A percentile compares a stretch with the other conserved stretches of the same genome.
phyloP scores from a whole-genome alignment of 106 monocot genomes.

The Amphibolis antarctica region DNA sequence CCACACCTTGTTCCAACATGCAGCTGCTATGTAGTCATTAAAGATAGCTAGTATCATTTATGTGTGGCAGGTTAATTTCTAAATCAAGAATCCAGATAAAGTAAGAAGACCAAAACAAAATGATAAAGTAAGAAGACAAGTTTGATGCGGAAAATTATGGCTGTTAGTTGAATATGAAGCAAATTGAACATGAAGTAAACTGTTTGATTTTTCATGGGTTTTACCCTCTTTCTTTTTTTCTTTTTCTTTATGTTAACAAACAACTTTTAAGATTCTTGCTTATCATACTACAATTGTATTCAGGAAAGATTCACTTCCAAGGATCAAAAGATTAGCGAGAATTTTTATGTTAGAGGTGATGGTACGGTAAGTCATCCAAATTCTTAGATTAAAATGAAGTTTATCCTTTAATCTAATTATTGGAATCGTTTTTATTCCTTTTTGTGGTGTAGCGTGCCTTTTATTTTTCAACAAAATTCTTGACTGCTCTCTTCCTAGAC shows the following conservation, averaged over 20 bases:
- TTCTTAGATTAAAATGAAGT: not conserved
- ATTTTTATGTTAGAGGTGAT: constrained; percentile 97
- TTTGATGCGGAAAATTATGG: too few species aligned
- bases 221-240: too few species aligned
- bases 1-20: too few species aligned
- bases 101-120: too few species aligned
- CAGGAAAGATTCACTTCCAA: constrained; percentile 80
- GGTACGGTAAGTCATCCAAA: constrained; percentile 65
- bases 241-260: not conserved
- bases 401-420: not conserved
- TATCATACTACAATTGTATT: not conserved
- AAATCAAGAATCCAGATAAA: too few species aligned
- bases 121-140: too few species aligned
- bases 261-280: not conserved
- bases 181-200: too few species aligned
- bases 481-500: constrained; percentile 47
- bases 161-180: too few species aligned
- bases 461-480: constrained; percentile 69
- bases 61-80: too few species aligned
- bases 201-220: too few species aligned
- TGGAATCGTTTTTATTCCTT: not conserved
- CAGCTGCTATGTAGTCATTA: too few species aligned
- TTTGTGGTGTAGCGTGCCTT: constrained; percentile 64
- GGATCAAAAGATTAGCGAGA: constrained; percentile 85
- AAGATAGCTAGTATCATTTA: too few species aligned